Percentiles rank a stretch among this genome's conserved stretches.
These are phyloP conservation scores for Aspergillus ostianus DNA, from an alignment of 495 filamentous ascomycete genomes.

Conservation along the genomic window DNA sequence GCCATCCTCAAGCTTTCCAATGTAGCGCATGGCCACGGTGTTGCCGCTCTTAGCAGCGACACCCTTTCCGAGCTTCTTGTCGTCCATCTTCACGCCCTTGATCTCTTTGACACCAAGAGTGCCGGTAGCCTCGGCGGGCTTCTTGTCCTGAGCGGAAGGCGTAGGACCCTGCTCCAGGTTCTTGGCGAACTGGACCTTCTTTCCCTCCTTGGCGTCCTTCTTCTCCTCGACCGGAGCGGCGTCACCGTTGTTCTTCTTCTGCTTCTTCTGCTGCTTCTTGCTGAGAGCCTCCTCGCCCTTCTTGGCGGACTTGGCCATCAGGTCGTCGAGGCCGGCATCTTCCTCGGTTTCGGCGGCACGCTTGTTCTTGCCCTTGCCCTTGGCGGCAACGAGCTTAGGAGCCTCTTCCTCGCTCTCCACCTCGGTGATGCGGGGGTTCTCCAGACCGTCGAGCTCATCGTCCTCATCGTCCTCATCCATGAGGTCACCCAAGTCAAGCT, in stretches of 20 bases:
- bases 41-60: constrained; percentile 79
- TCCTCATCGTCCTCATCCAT: constrained; percentile 70
- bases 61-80: constrained; percentile 87
- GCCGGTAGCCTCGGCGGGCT: constrained; percentile 49
- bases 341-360: constrained; percentile 66
- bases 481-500: constrained; percentile 46
- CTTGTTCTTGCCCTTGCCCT: constrained; percentile 81
- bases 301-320: constrained; percentile 68
- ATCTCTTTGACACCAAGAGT: constrained; percentile 71
- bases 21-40: constrained; percentile 90
- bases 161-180: constrained; percentile 96
- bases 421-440: constrained; percentile 80
- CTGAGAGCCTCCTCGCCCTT: constrained; percentile 66
- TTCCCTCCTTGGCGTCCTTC: constrained; percentile 61
- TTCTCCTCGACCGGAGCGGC: constrained; percentile 60
- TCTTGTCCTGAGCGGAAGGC: constrained; percentile 50
- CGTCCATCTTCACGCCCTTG: constrained; percentile 86
- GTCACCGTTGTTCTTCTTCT: constrained; percentile 96
- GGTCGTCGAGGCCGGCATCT: constrained; percentile 35
- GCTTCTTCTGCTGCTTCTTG: constrained; percentile 98
- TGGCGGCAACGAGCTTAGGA: constrained; percentile 64
- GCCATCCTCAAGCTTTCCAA: constrained; percentile 89
- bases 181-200: constrained; percentile 99
- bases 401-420: constrained; percentile 80
- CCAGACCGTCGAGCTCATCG: constrained; percentile 79